These are phyloP conservation scores for Ophiosphaerella narmari DNA, from an alignment of 2,329 filamentous ascomycete genomes.

Conservation along the genomic window DNA sequence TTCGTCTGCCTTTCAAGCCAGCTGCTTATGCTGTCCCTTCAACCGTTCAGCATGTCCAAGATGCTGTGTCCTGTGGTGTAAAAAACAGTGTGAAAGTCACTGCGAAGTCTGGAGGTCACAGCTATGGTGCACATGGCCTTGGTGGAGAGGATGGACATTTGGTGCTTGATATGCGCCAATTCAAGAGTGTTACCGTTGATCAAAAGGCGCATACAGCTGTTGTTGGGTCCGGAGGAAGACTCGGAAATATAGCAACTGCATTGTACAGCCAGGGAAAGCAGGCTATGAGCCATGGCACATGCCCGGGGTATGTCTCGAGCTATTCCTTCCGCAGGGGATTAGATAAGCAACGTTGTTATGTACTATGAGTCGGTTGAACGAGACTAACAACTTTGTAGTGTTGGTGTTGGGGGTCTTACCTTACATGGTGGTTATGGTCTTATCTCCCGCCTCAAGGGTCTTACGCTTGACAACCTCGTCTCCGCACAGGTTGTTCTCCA, in stretches of 20 bases:
- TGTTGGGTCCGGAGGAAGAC: constrained; percentile 53
- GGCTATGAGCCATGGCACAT: constrained; percentile 56
- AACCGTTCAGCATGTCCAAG: constrained; percentile 57
- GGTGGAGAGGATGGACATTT: constrained; percentile 54
- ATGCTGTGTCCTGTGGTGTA: constrained; percentile 61
- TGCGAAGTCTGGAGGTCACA: constrained; percentile 65
- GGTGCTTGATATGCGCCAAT: constrained; percentile 52
- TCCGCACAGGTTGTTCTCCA: constrained; percentile 39
- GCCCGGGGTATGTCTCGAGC: constrained; percentile 50
- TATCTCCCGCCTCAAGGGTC: constrained; percentile 27
- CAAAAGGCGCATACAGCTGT: constrained; percentile 46
- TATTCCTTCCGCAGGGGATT: too few species aligned
- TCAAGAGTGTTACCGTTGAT: constrained; percentile 50
- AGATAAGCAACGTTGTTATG: too few species aligned
- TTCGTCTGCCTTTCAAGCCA: constrained; percentile 47
- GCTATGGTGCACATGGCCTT: constrained; percentile 58
- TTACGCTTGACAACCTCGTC: constrained; percentile 32
- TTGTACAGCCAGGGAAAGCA: constrained; percentile 38
- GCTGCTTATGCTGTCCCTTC: constrained; percentile 61
- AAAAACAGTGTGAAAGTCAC: constrained; percentile 57
- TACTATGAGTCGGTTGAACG: too few species aligned
- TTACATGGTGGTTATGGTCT: constrained; percentile 37
- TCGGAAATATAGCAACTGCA: constrained; percentile 42
- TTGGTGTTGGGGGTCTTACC: constrained; percentile 33
- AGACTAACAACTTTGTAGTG: constrained; percentile 13